phyloP scores from a whole-genome alignment of 2,329 filamentous ascomycete genomes.

The Xylariaceae sp. region DNA sequence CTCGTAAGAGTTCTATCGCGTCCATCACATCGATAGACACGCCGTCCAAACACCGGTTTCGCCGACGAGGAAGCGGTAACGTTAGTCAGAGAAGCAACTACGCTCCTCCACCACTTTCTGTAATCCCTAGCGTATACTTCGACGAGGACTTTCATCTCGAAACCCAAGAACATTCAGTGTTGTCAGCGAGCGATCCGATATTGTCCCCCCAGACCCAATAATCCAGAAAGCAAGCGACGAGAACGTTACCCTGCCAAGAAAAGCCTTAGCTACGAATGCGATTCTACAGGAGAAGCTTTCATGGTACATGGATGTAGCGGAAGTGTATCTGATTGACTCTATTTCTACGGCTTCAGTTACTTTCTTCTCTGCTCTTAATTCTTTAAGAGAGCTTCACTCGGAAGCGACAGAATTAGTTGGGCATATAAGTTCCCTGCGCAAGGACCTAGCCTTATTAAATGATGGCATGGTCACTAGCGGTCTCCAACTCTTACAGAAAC shows the following conservation, averaged over 20 bases:
- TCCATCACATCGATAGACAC: constrained; percentile 33
- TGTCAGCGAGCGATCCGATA: constrained; percentile 92
- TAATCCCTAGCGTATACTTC: constrained; percentile 90
- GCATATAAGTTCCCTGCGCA: constrained; percentile 78
- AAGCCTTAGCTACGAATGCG: constrained; percentile 91
- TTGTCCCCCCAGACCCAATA: constrained; percentile 70
- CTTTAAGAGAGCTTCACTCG: constrained; percentile 84
- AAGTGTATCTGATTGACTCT: constrained; percentile 93
- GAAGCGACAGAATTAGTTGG: constrained; percentile 90
- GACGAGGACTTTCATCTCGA: constrained; percentile 94
- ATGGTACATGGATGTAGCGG: constrained; percentile 99
- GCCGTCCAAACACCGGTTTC: not conserved
- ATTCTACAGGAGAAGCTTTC: constrained; percentile 97
- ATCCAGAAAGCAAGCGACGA: constrained; percentile 52
- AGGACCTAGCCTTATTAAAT: constrained; percentile 80
- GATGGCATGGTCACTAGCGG: constrained; percentile 85
- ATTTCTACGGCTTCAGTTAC: constrained; percentile 94
- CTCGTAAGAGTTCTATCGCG: constrained; percentile 35
- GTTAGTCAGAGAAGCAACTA: constrained; percentile 28
- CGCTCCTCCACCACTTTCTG: constrained; percentile 78
- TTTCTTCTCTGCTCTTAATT: constrained; percentile 93
- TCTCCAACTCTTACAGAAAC: constrained; percentile 81
- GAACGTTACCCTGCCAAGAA: constrained; percentile 64
- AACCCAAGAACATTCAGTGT: constrained; percentile 96
- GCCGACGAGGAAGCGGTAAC: constrained; percentile 3